Percentiles rank a stretch among this genome's conserved stretches.
These are phyloP conservation scores for Candida maesae DNA, from an alignment of 805 yeast species.

Conservation along the genomic window DNA sequence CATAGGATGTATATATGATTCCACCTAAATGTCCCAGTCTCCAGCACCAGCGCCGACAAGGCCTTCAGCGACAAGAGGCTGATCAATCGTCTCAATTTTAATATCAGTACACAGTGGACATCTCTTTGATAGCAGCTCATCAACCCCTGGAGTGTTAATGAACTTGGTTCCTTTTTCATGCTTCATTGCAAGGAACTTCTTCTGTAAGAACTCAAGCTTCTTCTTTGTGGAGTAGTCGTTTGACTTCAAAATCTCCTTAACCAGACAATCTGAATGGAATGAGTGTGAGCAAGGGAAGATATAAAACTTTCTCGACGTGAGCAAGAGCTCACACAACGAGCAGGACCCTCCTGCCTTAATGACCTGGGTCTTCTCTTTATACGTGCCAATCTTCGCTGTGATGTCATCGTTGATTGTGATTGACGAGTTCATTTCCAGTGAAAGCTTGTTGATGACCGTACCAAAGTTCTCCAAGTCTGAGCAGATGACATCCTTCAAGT, in stretches of 20 bases:
- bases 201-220: conserved; percentile 49
- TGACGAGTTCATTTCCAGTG: conserved; percentile 74
- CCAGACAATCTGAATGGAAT: conserved; percentile 86
- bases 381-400: conserved; percentile 50
- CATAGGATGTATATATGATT: no score
- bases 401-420: conserved; percentile 57
- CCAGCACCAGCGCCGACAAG: conserved; percentile 31
- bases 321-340: conserved; percentile 60
- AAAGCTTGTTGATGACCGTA: conserved; percentile 55
- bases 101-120: conserved; percentile 78
- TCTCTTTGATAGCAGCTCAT: conserved; percentile 52
- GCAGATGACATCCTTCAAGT: conserved; percentile 80
- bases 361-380: conserved; percentile 53
- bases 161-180: conserved; percentile 26
- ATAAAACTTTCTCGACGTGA: conserved; percentile 69
- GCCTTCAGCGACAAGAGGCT: conserved; percentile 42
- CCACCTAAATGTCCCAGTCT: conserved; percentile 41
- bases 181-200: conserved; percentile 29
- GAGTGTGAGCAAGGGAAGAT: conserved; percentile 89
- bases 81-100: conserved; percentile 66
- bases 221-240: conserved; percentile 66
- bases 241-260: conserved; percentile 52
- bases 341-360: conserved; percentile 87
- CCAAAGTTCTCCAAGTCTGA: conserved; percentile 74
- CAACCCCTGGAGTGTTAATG: conserved; percentile 44